Evolutionary conservation across 2,329 filamentous ascomycete species (phyloP).

Genomic region (Dactylellina sp.): DNA sequence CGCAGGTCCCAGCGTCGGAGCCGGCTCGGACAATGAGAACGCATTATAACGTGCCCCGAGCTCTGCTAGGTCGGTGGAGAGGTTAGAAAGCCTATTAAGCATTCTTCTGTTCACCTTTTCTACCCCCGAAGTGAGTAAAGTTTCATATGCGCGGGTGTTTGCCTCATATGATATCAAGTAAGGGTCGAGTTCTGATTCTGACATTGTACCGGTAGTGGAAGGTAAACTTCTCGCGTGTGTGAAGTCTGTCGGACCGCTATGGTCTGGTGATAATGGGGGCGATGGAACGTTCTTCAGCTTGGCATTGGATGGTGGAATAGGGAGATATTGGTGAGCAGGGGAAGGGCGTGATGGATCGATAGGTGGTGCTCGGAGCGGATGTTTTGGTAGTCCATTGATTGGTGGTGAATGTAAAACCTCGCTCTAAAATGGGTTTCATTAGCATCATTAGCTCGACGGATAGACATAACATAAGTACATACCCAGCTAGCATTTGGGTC

Average conservation of each 20-base stretch:
- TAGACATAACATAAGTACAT: slow-evolving; percentile 62
- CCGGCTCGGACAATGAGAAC: slow-evolving; percentile 92
- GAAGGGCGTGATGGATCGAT: slow-evolving; percentile 93
- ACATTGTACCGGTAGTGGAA: slow-evolving; percentile 78
- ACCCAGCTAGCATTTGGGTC: slow-evolving; percentile 99
- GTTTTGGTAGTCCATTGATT: slow-evolving; percentile 90
- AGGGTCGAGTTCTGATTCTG: slow-evolving; percentile 90
- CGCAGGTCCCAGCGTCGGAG: slow-evolving; percentile 81
- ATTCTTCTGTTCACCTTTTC: slow-evolving; percentile 95
- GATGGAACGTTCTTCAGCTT: slow-evolving; percentile 76
- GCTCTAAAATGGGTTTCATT: slow-evolving; percentile 69
- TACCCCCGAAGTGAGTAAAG: slow-evolving; percentile 88
- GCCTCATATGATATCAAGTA: slow-evolving; percentile 95
- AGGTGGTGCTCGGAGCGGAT: slow-evolving; percentile 93
- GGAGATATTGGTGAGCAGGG: slow-evolving; percentile 85
- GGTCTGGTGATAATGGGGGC: slow-evolving; percentile 63
- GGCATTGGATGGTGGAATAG: slow-evolving; percentile 84
- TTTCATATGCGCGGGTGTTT: slow-evolving; percentile 90
- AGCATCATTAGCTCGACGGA: slow-evolving; percentile 17
- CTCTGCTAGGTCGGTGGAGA: slow-evolving; percentile 90
- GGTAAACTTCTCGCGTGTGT: slow-evolving; percentile 85
- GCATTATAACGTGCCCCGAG: slow-evolving; percentile 96
- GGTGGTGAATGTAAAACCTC: slow-evolving; percentile 96
- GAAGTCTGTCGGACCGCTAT: slow-evolving; percentile 63
- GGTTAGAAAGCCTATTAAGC: slow-evolving; percentile 82